Evolutionary conservation across 2,329 filamentous ascomycete species (phyloP), one percentile per base, ranked within the genome.

Genomic region (Colletotrichum aenigma): DNA sequence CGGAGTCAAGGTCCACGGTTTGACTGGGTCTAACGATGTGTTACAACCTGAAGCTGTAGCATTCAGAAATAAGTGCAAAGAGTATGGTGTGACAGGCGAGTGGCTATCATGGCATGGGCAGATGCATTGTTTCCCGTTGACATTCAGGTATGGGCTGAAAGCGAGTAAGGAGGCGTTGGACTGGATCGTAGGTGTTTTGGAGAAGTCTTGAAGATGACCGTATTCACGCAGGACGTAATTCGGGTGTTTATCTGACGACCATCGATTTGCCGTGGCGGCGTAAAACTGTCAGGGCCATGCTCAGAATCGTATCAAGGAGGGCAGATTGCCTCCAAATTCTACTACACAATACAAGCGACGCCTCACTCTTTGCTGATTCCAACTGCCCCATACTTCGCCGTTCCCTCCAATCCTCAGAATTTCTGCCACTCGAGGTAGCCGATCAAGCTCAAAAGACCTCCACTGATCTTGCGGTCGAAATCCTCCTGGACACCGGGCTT

Each of bases 71-170:
- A 86, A 84, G 70, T 88, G 87, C 8, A 82, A 83, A 32, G 80
- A 86, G 58, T 79, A 82, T 21, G 85, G 86, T 0, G 85, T 92
- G 0, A 65, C 81, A 3, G 91, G 91, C 0, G 83, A 89, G 71
- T 92, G 91, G 91, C 77, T 92, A 55, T 83, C 90, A 12, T 92
- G 91, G 90, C 86, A 90, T 21, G 87, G 87, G 21, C 89, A 91
- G 81, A 92, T 92, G 88, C 91, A 92, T 80, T 91, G 89, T 75
- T 92, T 91, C 68, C 86, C 89, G 2, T 80, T 92, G 43, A 86
- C 88, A 2, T 87, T 86, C 61, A 82, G 84, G 3, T 91, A 89
- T 77, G 85, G 85, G 1, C 48, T 91, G 30, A 81, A 79, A 6
- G 90, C 91, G 77, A 86, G 87, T 3, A 85, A 82, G 34, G 81